phyloP scores from a whole-genome alignment of 306 rosid species.

The Ormosia semicastrata region DNA sequence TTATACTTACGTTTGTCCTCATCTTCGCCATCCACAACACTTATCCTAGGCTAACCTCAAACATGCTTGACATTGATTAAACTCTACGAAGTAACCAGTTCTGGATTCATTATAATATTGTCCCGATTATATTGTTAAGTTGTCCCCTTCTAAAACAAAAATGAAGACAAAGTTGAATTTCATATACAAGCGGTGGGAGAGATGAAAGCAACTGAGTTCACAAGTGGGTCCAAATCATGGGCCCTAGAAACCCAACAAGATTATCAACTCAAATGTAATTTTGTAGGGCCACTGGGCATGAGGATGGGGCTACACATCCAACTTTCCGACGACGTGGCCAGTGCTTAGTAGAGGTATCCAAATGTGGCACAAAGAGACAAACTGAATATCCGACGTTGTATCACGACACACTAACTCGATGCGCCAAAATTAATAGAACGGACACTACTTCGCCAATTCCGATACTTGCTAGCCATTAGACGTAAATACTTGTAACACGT shows the following conservation, averaged over 20 bases:
- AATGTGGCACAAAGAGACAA: conserved; percentile 45
- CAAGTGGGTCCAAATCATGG: conserved; percentile 12
- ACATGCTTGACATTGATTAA: background rate
- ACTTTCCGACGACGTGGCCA: background rate
- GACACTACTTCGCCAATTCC: conserved; percentile 39
- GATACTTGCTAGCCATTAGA: background rate
- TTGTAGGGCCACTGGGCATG: conserved; percentile 20
- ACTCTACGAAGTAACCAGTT: background rate
- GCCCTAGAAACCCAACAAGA: conserved; percentile 4
- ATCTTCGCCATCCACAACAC: background rate
- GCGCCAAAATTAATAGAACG: conserved; percentile 39
- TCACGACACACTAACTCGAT: conserved; percentile 1
- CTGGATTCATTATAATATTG: background rate
- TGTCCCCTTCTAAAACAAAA: conserved; percentile 9
- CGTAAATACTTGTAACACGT: no score
- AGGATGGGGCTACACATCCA: background rate
- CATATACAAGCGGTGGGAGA: conserved; percentile 1
- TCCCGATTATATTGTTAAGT: background rate
- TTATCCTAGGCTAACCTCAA: background rate
- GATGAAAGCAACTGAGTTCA: background rate
- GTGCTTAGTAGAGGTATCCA: conserved; percentile 14
- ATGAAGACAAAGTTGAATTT: background rate
- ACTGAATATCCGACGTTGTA: conserved; percentile 25
- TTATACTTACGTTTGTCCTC: conserved; percentile 8
- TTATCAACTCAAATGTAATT: background rate